Conservation (phyloP, 2,329 filamentous ascomycete species). For the Botrytis pseudocinerea region DNA sequence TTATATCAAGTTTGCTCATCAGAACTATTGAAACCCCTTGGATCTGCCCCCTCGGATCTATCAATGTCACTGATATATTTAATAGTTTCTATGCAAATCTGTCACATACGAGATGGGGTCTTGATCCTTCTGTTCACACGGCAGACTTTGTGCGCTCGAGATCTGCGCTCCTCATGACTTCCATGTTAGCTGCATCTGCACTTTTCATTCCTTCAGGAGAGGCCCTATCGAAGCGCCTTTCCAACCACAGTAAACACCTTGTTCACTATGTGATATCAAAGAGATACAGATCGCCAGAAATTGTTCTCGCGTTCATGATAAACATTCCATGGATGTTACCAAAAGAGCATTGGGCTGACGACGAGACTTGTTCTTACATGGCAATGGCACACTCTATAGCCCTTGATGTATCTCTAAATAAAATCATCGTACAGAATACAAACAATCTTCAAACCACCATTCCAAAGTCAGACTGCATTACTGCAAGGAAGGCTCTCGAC, state of each 20-base stretch:
- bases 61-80: not conserved
- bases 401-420: constrained; percentile 68
- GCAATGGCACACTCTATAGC: constrained; percentile 69
- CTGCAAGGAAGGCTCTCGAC: constrained; percentile 62
- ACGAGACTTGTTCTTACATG: constrained; percentile 71
- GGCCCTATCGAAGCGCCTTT: constrained; percentile 64
- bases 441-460: constrained; percentile 50
- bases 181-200: constrained; percentile 67
- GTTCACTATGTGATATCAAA: constrained; percentile 62
- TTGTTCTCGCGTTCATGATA: constrained; percentile 73
- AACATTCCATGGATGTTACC: constrained; percentile 76
- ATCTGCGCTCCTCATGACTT: constrained; percentile 71
- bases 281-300: constrained; percentile 69
- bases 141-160: constrained; percentile 64
- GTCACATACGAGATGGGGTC: constrained; percentile 72
- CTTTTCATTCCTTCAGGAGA: constrained; percentile 65
- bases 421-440: constrained; percentile 58
- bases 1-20: not conserved
- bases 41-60: not conserved
- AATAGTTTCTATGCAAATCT: constrained; percentile 67
- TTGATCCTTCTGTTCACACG: constrained; percentile 67
- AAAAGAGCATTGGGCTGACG: constrained; percentile 66
- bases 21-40: not conserved
- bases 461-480: constrained; percentile 68
- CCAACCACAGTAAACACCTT: constrained; percentile 62